Base-by-base conservation (phyloP, 2,329 filamentous ascomycete species). In the Calonectria pauciramosa region DNA sequence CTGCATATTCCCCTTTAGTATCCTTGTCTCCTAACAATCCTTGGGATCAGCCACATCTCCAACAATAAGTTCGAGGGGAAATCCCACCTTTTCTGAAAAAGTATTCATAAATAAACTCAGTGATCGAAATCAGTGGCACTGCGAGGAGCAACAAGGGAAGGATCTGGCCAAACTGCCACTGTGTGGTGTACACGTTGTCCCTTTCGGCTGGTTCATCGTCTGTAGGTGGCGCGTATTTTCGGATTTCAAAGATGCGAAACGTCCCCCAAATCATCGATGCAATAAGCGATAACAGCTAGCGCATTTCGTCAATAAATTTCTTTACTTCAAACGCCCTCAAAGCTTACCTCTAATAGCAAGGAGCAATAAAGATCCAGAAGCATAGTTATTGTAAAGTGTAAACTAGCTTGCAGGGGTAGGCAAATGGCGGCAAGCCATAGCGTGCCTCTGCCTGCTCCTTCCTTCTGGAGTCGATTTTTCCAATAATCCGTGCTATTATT, bases 111-210 rank as follows among this genome's bases (percentile, higher is more conserved):
- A 65, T 9, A 14, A 65, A 26, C 13, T 65, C 36, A 4, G 26
- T 23, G 8, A 65, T 65, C 6, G 60, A 28, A 23, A 26, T 26
- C 7, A 28, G 13, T 11, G 60, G 60, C n/a, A 30, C 23, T 26
- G 60, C 60, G 28, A 65, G 60, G 18, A 65, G 60, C 16, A 65
- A 9, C 36, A 65, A 47, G 13, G 60, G 60, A 65, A 65, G 18
- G 5, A 65, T 30, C 28, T 65, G 60, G 2, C 60, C 60, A 44
- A 65, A 65, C n/a, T 20, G 28, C 60, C 38, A 65, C 11, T 65
- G 18, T 8, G 41, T 47, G 7, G 41, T 47, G 20, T 47, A 47
- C 18, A 47, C 41, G 11, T 47, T n/a, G 2, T n/a, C 26, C 23
- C 26, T 26, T 36, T 26, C 56, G 16, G 9, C 7, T 28, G 28